Evolutionary conservation across 1,284 basidiomycete genomes (phyloP).

Genomic region (Taiwanofungus camphoratus): DNA sequence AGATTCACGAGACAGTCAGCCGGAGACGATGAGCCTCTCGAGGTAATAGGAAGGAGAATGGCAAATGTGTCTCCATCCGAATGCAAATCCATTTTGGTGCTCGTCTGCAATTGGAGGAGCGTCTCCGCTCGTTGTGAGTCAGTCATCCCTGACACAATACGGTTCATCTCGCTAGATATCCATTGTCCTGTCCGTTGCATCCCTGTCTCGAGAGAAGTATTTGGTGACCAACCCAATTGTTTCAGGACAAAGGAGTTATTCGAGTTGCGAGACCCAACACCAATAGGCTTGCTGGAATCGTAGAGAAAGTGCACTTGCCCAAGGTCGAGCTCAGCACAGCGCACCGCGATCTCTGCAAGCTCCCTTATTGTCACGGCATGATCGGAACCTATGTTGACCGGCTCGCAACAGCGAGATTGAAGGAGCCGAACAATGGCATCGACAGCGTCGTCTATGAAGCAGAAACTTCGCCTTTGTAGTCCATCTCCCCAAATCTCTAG

Average conservation of each 20-base stretch:
- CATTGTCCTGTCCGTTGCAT: slow-evolving; percentile 40
- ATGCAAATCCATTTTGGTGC: slow-evolving; percentile 30
- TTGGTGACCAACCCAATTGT: slow-evolving; percentile 39
- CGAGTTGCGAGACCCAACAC: slow-evolving; percentile 48
- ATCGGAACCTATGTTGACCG: slow-evolving; percentile 52
- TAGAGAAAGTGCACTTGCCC: slow-evolving; percentile 27
- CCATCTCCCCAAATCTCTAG: slow-evolving; percentile 59
- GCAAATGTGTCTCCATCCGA: slow-evolving; percentile 38
- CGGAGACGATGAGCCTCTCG: slow-evolving; percentile 33
- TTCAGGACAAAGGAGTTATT: slow-evolving; percentile 37
- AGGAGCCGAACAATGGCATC: slow-evolving; percentile 42
- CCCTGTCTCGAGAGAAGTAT: slow-evolving; percentile 36
- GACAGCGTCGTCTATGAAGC: slow-evolving; percentile 50
- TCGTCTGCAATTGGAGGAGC: background rate
- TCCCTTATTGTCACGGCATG: slow-evolving; percentile 36
- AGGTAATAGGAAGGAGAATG: slow-evolving; percentile 53
- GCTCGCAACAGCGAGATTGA: slow-evolving; percentile 27
- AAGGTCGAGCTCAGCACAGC: slow-evolving; percentile 27
- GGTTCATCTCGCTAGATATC: slow-evolving; percentile 38
- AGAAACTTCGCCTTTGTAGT: slow-evolving; percentile 45
- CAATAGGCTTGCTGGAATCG: slow-evolving; percentile 32
- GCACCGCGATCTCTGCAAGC: slow-evolving; percentile 38
- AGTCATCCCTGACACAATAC: slow-evolving; percentile 12
- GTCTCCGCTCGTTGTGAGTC: background rate
- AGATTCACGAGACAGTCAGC: slow-evolving; percentile 38